Base-by-base conservation (phyloP, 331 rosid genomes). In the Spiraea crenata region DNA sequence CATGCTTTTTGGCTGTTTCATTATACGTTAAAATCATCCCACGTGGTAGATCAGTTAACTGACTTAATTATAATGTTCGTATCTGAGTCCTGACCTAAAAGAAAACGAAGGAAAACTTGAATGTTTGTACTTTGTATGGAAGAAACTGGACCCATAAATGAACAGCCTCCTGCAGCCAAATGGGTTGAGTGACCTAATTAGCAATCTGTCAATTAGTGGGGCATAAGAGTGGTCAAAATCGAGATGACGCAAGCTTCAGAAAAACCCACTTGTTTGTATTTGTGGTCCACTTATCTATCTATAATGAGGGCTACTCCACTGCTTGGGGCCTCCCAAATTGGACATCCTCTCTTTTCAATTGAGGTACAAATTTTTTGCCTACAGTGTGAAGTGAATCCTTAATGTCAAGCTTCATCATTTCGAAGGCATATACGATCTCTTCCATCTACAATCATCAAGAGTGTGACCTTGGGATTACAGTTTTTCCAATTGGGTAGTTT, bases 201-300 rank as follows among this genome's bases (percentile, higher is more conserved):
- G 57, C 41, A 50, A 42, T 20, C 40, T 60, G 54, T 76, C 71
- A 45, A 51, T 6, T 38, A 16, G 20, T 48, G 70, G 50, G 9
- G 57, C 73, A 72, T 25, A 59, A 47, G 62, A 9, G 19, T 56
- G 38, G 72, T 79, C 73, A 25, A 60, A 19, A 75, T 74, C 80
- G 2, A 80, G 68, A 60, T 64, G 74, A 58, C 35, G 48, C 19
- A 41, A 17, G 59, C 62, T 20, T 55, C 5, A 71, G 64, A 25
- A 20, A 67, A 71, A 57, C 44, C 76, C 67, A 45, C 69, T 52
- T 16, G 59, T 13, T 50, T 57, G n/a, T 46, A 63, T 38, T 63
- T 76, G 67, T 60, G 81, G 79, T 71, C 83, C 90, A 80, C 86
- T 74, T 56, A 82, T 79, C 77, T 44, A 56, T 66, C 77, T 44